A percentile compares a stretch with the other conserved stretches of the same genome.
Evolutionary conservation across 2,329 filamentous ascomycete species (phyloP).

Genomic region (Colletotrichum lini): DNA sequence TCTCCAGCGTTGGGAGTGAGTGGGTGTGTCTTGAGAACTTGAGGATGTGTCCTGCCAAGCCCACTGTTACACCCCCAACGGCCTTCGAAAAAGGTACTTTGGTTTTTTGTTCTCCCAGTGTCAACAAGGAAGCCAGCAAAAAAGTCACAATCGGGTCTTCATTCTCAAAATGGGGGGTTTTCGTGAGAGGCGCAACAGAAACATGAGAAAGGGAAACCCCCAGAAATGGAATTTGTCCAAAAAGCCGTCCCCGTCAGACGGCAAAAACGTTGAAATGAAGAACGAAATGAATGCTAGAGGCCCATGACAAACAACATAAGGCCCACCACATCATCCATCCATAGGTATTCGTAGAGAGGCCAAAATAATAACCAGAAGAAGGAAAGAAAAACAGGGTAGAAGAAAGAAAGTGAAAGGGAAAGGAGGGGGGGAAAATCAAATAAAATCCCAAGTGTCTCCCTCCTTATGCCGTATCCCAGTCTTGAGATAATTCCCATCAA

Average conservation of each 20-base stretch:
- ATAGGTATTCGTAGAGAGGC: not conserved
- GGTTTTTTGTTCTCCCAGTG: not conserved
- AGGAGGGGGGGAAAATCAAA: no score
- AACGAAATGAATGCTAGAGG: not conserved
- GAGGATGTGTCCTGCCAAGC: slow-evolving; percentile 6
- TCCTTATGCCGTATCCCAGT: slow-evolving; percentile 18
- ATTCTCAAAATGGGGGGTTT: slow-evolving; percentile 15
- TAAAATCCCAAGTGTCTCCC: slow-evolving; percentile 4
- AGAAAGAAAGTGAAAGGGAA: not conserved
- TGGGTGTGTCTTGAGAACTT: not conserved
- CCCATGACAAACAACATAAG: not conserved
- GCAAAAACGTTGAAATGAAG: not conserved
- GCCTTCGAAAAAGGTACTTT: not conserved
- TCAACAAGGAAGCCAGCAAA: not conserved
- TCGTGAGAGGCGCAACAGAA: not conserved
- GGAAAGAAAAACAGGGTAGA: not conserved
- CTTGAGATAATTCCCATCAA: slow-evolving; percentile 2
- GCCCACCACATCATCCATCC: slow-evolving; percentile 14
- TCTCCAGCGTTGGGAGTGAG: not conserved
- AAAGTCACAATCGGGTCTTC: slow-evolving; percentile 29
- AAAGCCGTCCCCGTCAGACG: not conserved
- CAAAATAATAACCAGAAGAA: not conserved
- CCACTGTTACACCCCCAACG: not conserved
- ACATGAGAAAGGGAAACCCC: not conserved
- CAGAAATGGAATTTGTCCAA: not conserved